A percentile compares a stretch with the other conserved stretches of the same genome.
Conservation (phyloP, 805 yeast genomes). For the Kuraishia piskuri region DNA sequence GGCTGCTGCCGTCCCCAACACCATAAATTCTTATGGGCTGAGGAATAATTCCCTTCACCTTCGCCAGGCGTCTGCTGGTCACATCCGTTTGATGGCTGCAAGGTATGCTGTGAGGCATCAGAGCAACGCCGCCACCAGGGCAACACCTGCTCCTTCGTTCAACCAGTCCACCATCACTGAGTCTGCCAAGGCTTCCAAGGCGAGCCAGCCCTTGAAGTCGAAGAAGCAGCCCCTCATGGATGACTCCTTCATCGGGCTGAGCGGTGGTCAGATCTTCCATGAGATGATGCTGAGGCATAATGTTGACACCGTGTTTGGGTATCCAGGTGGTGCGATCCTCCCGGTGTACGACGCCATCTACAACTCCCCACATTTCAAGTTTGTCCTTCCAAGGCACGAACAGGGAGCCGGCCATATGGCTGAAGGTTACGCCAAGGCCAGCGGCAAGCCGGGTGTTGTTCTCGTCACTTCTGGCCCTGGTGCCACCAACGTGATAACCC, state of each 20-base stretch:
- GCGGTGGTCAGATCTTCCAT: conserved; percentile 98
- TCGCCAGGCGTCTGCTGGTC: too few relatives aligned
- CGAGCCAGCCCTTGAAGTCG: conserved; percentile 12
- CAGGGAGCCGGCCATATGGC: conserved; percentile 99
- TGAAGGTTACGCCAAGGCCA: conserved; percentile 94
- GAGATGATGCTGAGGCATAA: conserved; percentile 97
- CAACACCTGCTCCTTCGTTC: conserved; percentile 42
- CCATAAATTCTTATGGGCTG: neutral
- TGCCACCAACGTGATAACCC: conserved; percentile 97
- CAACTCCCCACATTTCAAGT: conserved; percentile 81
- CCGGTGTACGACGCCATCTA: conserved; percentile 97
- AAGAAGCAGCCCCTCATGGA: conserved; percentile 37
- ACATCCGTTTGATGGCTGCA: neutral
- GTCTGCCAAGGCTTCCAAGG: conserved; percentile 12
- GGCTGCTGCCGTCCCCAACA: neutral
- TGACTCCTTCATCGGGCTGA: conserved; percentile 84
- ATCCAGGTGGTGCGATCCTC: conserved; percentile 98
- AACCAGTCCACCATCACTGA: conserved; percentile 22
- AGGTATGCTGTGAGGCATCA: neutral
- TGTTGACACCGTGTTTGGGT: conserved; percentile 94
- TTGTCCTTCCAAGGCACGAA: conserved; percentile 92
- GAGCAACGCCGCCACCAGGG: conserved; percentile 13
- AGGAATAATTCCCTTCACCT: neutral
- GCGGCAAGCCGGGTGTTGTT: conserved; percentile 95
- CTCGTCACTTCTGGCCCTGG: conserved; percentile 99